Conservation (phyloP, 306 rosid species). For the Cyclanthera cordifolia region DNA sequence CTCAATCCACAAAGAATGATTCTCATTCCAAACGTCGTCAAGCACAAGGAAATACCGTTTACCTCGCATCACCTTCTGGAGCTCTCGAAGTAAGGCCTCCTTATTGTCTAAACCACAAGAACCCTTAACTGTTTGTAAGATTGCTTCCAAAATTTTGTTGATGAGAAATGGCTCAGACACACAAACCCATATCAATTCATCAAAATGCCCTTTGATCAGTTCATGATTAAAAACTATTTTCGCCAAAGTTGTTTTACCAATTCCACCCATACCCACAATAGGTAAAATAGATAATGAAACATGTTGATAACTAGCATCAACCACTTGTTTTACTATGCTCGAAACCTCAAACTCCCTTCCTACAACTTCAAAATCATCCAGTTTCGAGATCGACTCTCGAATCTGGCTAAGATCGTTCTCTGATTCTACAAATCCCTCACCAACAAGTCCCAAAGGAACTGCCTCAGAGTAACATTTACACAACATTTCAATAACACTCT, state of each 20-base stretch:
- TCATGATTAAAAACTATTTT: slow-evolving; percentile 9
- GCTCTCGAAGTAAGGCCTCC: neutral
- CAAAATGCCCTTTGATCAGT: neutral
- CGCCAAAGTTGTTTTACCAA: slow-evolving; percentile 1
- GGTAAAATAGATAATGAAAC: neutral
- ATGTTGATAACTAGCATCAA: neutral
- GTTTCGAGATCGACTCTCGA: neutral
- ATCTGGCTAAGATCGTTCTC: neutral
- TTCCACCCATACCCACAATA: neutral
- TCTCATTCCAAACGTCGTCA: slow-evolving; percentile 10
- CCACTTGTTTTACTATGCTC: neutral
- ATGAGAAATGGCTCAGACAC: slow-evolving; percentile 8
- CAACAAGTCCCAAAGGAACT: neutral
- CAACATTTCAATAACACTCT: neutral
- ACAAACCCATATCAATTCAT: slow-evolving; percentile 13
- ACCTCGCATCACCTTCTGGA: neutral
- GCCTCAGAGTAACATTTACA: neutral
- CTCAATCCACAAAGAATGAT: neutral
- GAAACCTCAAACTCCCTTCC: neutral
- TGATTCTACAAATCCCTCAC: neutral
- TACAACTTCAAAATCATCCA: neutral
- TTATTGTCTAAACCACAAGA: too few species aligned
- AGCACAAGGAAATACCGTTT: slow-evolving; percentile 17
- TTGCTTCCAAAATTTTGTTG: neutral
- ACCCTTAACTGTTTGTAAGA: neutral